Evolutionary conservation across 1,139 yeast genomes (phyloP).

Genomic region (Suhomyces kunorum): DNA sequence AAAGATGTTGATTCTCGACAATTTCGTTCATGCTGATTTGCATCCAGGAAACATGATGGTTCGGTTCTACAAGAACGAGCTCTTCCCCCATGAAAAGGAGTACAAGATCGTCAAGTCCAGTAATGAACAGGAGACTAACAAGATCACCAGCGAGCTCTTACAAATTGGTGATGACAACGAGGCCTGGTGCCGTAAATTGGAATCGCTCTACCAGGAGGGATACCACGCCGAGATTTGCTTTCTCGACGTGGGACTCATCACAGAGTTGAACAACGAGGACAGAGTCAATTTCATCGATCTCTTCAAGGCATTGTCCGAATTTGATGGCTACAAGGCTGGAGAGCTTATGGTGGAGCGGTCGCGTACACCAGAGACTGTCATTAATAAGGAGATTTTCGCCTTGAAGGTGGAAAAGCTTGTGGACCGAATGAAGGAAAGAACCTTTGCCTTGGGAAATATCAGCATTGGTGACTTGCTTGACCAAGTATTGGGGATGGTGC

Average conservation of each 20-base stretch:
- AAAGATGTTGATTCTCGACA: constrained; percentile 88
- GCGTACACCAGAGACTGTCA: constrained; percentile 88
- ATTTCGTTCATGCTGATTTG: constrained; percentile 92
- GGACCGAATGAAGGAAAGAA: constrained; percentile 75
- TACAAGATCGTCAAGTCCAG: constrained; percentile 49
- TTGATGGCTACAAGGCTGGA: constrained; percentile 94
- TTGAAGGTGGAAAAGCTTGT: constrained; percentile 83
- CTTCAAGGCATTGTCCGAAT: constrained; percentile 83
- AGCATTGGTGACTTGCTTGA: constrained; percentile 90
- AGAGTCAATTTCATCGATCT: constrained; percentile 84
- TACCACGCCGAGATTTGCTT: constrained; percentile 87
- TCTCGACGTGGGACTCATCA: constrained; percentile 89
- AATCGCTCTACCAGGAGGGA: constrained; percentile 55
- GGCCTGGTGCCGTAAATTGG: constrained; percentile 54
- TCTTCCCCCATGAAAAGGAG: constrained; percentile 46
- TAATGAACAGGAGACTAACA: constrained; percentile 49
- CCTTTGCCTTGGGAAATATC: constrained; percentile 89
- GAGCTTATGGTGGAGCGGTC: constrained; percentile 94
- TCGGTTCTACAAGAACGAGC: constrained; percentile 60
- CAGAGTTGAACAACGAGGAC: constrained; percentile 78
- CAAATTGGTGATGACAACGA: constrained; percentile 37
- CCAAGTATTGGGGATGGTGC: constrained; percentile 85
- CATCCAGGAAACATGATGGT: constrained; percentile 96
- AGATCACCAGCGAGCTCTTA: constrained; percentile 50
- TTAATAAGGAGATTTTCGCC: constrained; percentile 82